A percentile compares a stretch with the other conserved stretches of the same genome.
Evolutionary conservation across 495 filamentous ascomycete genomes (phyloP).

Genomic region (Aspergillus olivimuriae): DNA sequence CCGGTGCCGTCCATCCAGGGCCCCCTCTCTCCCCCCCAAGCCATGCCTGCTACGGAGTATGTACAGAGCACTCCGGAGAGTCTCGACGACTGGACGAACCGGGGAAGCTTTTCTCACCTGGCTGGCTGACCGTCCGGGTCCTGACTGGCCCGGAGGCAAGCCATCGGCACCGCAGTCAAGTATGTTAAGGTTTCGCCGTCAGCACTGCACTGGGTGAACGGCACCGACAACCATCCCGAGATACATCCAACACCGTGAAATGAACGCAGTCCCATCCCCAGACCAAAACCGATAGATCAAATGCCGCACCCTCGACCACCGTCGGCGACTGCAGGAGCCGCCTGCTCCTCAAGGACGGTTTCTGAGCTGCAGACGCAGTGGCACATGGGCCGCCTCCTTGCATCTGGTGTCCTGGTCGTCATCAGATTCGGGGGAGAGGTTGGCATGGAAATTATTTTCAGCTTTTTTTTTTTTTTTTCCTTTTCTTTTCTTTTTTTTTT

Average conservation of each 20-base stretch:
- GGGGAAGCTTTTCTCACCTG: neutral
- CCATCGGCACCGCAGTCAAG: neutral
- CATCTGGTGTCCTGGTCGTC: no score
- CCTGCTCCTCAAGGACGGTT: no score
- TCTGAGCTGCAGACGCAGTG: no score
- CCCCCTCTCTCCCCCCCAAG: neutral
- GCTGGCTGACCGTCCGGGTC: neutral
- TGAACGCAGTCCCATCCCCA: no score
- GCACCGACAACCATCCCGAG: no score
- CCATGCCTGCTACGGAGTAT: neutral
- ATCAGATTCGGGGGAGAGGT: no score
- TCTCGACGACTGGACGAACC: neutral
- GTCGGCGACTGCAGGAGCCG: no score
- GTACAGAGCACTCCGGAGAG: neutral
- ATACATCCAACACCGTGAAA: no score
- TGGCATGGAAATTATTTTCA: no score
- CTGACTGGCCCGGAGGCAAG: no score
- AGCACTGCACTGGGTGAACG: neutral
- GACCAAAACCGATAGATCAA: neutral
- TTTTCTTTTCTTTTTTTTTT: constrained; percentile 2
- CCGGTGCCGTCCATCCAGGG: neutral
- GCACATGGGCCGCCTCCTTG: neutral
- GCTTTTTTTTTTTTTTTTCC: neutral
- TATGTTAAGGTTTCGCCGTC: neutral
- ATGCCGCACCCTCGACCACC: neutral